Evolutionary conservation across 2,329 filamentous ascomycete genomes (phyloP).

Genomic region (Epicoccum nigrum): DNA sequence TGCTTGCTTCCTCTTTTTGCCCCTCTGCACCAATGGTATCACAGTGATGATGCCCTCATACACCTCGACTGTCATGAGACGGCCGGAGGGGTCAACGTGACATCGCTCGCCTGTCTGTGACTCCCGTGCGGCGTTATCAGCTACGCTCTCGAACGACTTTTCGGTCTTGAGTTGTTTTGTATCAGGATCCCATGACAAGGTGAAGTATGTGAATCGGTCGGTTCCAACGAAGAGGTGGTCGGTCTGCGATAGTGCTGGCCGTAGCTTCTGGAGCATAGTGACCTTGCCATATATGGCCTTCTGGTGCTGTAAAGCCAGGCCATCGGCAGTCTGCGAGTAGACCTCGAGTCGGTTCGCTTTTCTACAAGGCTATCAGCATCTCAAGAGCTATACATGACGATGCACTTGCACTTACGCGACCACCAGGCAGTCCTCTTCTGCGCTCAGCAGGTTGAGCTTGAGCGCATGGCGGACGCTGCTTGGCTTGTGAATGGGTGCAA

Average conservation of each 20-base stretch:
- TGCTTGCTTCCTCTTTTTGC: constrained; percentile 55
- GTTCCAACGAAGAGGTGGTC: constrained; percentile 94
- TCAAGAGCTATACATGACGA: not conserved
- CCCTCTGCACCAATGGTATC: constrained; percentile 63
- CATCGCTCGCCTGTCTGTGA: constrained; percentile 83
- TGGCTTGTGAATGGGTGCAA: constrained; percentile 90
- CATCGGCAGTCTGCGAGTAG: constrained; percentile 71
- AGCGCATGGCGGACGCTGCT: constrained; percentile 91
- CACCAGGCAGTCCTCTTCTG: constrained; percentile 80
- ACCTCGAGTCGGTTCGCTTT: constrained; percentile 87
- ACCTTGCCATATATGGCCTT: constrained; percentile 84
- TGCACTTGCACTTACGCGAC: constrained; percentile 79
- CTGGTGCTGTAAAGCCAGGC: constrained; percentile 66
- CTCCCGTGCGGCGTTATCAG: constrained; percentile 69
- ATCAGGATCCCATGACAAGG: constrained; percentile 76
- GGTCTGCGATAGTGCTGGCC: constrained; percentile 72
- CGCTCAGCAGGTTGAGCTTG: constrained; percentile 75
- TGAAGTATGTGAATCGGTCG: constrained; percentile 89
- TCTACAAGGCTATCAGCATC: constrained; percentile 45
- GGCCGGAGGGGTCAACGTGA: constrained; percentile 79
- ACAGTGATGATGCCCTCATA: constrained; percentile 72
- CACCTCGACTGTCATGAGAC: constrained; percentile 69
- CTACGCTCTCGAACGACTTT: constrained; percentile 64
- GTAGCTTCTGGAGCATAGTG: constrained; percentile 80
- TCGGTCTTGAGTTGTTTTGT: constrained; percentile 60